These are phyloP conservation scores for Lachancea quebecensis DNA, from an alignment of 805 yeast genomes.

Conservation along the genomic window DNA sequence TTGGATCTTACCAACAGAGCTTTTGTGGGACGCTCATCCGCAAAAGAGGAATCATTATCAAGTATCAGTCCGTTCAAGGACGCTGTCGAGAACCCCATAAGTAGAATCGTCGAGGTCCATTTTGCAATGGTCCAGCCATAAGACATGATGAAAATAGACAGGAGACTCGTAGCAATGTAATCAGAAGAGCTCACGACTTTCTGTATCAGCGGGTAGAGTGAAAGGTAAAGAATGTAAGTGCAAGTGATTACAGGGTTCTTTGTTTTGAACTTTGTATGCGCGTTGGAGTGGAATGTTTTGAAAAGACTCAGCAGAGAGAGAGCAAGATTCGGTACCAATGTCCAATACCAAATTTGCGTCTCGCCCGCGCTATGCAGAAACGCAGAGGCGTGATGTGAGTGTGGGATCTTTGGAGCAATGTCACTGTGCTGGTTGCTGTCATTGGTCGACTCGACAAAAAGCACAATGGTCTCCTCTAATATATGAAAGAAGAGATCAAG, in stretches of 20 bases:
- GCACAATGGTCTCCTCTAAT: constrained; percentile 61
- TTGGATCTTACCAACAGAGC: constrained; percentile 10
- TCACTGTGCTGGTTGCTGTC: constrained; percentile 26
- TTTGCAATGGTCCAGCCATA: constrained; percentile 31
- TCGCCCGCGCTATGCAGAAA: constrained; percentile 10
- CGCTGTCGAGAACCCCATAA: constrained; percentile 31
- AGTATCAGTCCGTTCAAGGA: constrained; percentile 20
- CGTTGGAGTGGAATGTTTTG: constrained; percentile 24
- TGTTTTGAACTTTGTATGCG: constrained; percentile 26
- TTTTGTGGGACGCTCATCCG: constrained; percentile 1
- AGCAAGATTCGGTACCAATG: constrained; percentile 14
- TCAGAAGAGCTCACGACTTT: constrained; percentile 22
- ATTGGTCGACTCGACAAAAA: constrained; percentile 28
- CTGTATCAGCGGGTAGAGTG: constrained; percentile 22
- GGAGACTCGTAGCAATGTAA: constrained; percentile 23
- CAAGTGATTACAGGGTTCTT: constrained; percentile 30
- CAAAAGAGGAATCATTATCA: constrained; percentile 8
- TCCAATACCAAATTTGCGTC: constrained; percentile 21
- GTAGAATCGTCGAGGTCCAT: constrained; percentile 31
- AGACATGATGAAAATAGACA: constrained; percentile 24
- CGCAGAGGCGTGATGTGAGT: constrained; percentile 25
- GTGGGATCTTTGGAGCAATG: constrained; percentile 28
- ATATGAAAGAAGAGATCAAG: constrained; percentile 81
- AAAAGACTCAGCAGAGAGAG: constrained; percentile 21
- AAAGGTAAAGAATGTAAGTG: constrained; percentile 24